These are phyloP conservation scores for Metarhizium rileyi DNA, from an alignment of 2,329 filamentous ascomycete genomes.

Conservation along the genomic window DNA sequence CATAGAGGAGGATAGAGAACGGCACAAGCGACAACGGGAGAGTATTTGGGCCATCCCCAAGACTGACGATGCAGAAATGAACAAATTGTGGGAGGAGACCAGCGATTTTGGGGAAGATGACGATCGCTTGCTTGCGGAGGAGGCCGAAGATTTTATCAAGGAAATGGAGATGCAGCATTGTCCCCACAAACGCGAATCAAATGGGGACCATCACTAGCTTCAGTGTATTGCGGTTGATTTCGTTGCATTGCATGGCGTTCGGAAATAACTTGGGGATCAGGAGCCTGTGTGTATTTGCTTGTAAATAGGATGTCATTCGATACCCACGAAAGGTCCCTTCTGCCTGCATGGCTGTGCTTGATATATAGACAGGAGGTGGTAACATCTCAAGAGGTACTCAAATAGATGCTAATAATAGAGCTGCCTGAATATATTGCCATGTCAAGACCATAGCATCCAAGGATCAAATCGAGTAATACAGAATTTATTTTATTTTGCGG, in stretches of 20 bases:
- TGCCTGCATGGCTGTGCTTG: neutral
- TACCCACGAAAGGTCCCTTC: constrained; percentile 14
- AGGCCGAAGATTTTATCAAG: constrained; percentile 41
- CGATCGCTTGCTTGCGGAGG: constrained; percentile 65
- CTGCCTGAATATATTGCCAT: neutral
- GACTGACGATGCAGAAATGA: constrained; percentile 56
- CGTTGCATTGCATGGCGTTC: constrained; percentile 21
- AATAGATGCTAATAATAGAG: too few relatives aligned
- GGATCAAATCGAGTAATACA: neutral
- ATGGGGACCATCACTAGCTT: constrained; percentile 19
- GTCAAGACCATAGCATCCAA: neutral
- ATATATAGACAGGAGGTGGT: too few relatives aligned
- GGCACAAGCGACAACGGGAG: constrained; percentile 85
- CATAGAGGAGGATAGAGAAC: constrained; percentile 91
- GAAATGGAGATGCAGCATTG: constrained; percentile 33
- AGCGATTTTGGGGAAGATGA: constrained; percentile 87
- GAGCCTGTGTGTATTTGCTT: constrained; percentile 3
- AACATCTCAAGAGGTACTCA: too few relatives aligned
- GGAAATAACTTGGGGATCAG: constrained; percentile 3
- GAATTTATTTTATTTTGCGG: neutral
- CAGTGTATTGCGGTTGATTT: neutral
- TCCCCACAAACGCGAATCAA: constrained; percentile 25
- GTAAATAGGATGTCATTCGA: constrained; percentile 15
- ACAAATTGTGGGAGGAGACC: constrained; percentile 75
- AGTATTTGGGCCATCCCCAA: constrained; percentile 82